phyloP scores from a whole-genome alignment of 1,139 yeast species.

The Sugiyamaella paludigena region DNA sequence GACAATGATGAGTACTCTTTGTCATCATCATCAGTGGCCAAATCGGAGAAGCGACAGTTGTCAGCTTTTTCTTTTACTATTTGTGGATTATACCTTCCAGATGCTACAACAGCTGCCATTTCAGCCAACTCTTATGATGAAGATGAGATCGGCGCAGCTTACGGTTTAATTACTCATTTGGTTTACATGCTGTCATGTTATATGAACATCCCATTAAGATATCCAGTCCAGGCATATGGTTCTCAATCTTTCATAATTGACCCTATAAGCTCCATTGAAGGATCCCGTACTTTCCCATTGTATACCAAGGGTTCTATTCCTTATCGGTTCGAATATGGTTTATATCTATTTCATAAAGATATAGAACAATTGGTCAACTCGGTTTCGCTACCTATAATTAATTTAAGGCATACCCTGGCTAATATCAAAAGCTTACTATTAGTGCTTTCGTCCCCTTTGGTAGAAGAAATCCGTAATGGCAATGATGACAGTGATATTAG shows the following conservation, averaged over 20 bases:
- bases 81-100: constrained; percentile 34
- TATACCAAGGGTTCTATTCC: constrained; percentile 49
- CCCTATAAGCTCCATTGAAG: constrained; percentile 47
- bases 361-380: constrained; percentile 50
- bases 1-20: neutral
- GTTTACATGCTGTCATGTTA: constrained; percentile 44
- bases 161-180: constrained; percentile 49
- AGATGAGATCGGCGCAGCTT: constrained; percentile 47
- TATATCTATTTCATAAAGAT: constrained; percentile 47
- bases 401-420: constrained; percentile 41
- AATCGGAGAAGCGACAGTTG: constrained; percentile 8
- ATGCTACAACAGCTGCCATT: constrained; percentile 20
- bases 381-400: constrained; percentile 36
- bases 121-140: constrained; percentile 34
- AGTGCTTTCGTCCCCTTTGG: constrained; percentile 24
- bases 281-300: constrained; percentile 46
- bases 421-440: constrained; percentile 41
- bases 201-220: constrained; percentile 48
- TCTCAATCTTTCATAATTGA: constrained; percentile 52
- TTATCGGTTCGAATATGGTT: constrained; percentile 53
- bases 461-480: neutral
- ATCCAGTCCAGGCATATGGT: constrained; percentile 52
- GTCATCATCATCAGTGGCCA: too few species aligned
- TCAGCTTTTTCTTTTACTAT: constrained; percentile 38
- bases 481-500: neutral